phyloP scores from a whole-genome alignment of 2,329 filamentous ascomycete species.

The Penicillium nordicum region DNA sequence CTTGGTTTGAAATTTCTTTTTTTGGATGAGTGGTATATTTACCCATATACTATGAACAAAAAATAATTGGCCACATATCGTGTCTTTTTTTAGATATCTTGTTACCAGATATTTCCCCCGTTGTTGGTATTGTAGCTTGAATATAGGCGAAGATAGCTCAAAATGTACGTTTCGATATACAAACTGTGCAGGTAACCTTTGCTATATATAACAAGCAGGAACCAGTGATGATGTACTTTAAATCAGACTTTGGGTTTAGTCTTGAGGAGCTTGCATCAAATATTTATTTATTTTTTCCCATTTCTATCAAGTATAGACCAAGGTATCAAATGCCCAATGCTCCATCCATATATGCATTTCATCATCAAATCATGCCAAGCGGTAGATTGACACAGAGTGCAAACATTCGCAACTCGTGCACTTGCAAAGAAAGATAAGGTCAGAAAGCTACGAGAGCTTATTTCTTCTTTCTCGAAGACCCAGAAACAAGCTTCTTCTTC shows the following conservation, averaged over 20 bases:
- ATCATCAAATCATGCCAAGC: slow-evolving; percentile 31
- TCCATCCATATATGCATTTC: slow-evolving; percentile 27
- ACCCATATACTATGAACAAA: too few relatives aligned
- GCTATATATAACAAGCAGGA: too few relatives aligned
- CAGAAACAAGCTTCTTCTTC: slow-evolving; percentile 63
- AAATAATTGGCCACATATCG: too few relatives aligned
- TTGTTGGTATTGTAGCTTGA: too few relatives aligned
- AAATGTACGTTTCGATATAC: too few relatives aligned
- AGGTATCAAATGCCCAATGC: slow-evolving; percentile 30
- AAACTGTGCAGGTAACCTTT: too few relatives aligned
- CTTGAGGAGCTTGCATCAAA: not conserved
- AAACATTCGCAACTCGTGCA: slow-evolving; percentile 15
- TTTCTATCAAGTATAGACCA: slow-evolving; percentile 21
- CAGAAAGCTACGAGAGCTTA: slow-evolving; percentile 18
- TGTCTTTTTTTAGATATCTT: too few relatives aligned
- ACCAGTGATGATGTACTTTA: not conserved
- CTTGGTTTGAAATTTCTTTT: not conserved
- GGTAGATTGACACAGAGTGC: slow-evolving; percentile 9
- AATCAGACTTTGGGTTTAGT: not conserved
- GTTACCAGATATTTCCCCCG: too few relatives aligned
- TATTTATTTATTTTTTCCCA: slow-evolving; percentile 3
- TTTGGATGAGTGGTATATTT: too few relatives aligned
- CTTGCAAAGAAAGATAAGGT: slow-evolving; percentile 14
- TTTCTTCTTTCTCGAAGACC: slow-evolving; percentile 37
- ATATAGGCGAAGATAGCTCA: too few relatives aligned